Base-by-base conservation (phyloP, 139 green algal genomes). In the Picochlorum sp. region DNA sequence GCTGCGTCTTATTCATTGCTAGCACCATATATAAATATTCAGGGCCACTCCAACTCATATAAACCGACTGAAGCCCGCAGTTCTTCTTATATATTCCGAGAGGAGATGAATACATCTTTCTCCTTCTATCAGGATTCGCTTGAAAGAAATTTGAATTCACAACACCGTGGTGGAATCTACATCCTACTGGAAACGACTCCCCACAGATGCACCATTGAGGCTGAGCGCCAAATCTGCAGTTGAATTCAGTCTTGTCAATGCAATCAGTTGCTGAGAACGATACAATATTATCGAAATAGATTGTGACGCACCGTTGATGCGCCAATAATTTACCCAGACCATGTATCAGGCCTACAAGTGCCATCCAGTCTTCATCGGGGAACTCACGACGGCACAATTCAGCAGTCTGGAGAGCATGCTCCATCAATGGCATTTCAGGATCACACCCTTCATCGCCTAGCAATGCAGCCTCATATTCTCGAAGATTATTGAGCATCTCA, bases 21-120 rank as follows among this genome's bases (percentile, higher is more conserved):
- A 91, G 64, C 39, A 90, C 62, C 40, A 85, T 73, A 73, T 91
- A 88, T 32, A 95, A 77, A 72, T 94, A 95, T 75, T 95, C 87
- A 1, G 68, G 57, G 5, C 68, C 75, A 2, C 64, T 75, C 85
- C 85, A 93, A 20, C 61, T 79, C 76, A 92, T 90, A 52, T 61
- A 59, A 24, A 76, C 57, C 9, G 33, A 53, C 12, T 33, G 10
- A 30, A 84, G 67, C 4, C 75, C 75, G 43, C 75, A 81, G 8
- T 64, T 60, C 18, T 41, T 53, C 12, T 50, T 24, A 70, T 91
- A 94, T 22, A 90, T 59, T 33, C 83, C 83, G 1, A 60, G 65
- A 20, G 72, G 41, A 0, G 59, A 76, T 25, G 55, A 68, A 63
- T 79, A 84, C 16, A 61, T 35, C 50, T 75, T 70, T 33, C 83